Base-by-base conservation (phyloP, 108 stramenopile genomes). In the Nitzschia sp. region DNA sequence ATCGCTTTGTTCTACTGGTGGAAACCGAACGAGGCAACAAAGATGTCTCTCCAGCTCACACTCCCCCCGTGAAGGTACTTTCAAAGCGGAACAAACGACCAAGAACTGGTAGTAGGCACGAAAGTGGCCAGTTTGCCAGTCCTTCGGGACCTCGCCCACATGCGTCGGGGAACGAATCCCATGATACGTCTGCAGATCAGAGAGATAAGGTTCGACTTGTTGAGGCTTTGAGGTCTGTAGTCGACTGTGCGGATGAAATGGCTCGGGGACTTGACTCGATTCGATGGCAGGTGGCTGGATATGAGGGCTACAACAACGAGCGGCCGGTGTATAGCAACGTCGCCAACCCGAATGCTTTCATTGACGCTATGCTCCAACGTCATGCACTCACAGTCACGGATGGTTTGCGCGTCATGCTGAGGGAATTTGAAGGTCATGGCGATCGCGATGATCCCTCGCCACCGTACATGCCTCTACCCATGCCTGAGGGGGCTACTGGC, bases 21-120 rank as follows among this genome's bases (percentile, higher is more conserved):
- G 77, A 69, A 39, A 70, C 90, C 0, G 87, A 84, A 41, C 75
- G 79, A 40, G 60, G 60, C 37, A 66, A 83, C 58, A 60, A 71
- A 41, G 91, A 92, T 59, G 74, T 92, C 46, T 88, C 88, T 52
- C 86, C 88, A 22, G 86, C 63, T 14, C 80, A 62, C 21, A 86
- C 84, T 26, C 83, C 78, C 41, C 52, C 90, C 15, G 87, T 95
- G n/a, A 71, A 78, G 19, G 83, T 92, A 14, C 83, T 88, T n/a
- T 88, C 86, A 25, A 95, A 95, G 72, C 78, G 86, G 26, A 95
- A 88, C 67, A 83, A 83, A 58, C 66, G 82, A 46, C 75, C 83
- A 63, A 51, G 82, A 51, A 54, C 29, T 37, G 29, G 14, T n/a
- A 55, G 53, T 43, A 53, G 53, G 1, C 10, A 19, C 0, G 66